Percentiles rank a stretch among this genome's conserved stretches.
Evolutionary conservation across 2,329 filamentous ascomycete species (phyloP).

Genomic region (Pestalotiopsis sp.): DNA sequence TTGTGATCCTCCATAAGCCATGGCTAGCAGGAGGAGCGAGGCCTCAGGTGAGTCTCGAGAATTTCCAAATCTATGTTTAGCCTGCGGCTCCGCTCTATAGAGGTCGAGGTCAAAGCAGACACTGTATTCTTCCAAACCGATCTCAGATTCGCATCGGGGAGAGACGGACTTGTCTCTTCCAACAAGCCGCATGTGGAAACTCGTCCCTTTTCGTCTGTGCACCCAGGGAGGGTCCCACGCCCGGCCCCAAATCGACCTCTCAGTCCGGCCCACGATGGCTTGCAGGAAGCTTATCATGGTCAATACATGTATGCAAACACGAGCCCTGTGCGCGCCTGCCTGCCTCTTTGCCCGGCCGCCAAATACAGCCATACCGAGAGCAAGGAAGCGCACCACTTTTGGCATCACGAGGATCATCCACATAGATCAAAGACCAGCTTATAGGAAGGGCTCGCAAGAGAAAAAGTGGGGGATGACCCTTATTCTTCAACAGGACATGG

Average conservation of each 20-base stretch:
- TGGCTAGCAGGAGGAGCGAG: not conserved
- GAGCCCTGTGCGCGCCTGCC: not conserved
- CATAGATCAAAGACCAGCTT: no score
- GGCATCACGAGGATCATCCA: not conserved
- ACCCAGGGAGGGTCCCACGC: not conserved
- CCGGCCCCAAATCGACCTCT: not conserved
- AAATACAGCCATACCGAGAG: not conserved
- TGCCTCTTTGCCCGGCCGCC: not conserved
- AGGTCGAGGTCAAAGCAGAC: not conserved
- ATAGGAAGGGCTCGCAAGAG: no score
- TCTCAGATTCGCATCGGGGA: not conserved
- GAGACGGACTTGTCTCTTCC: not conserved
- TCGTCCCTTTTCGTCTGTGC: not conserved
- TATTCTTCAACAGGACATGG: no score
- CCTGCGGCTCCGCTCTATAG: not conserved
- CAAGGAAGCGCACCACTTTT: not conserved
- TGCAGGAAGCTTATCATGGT: not conserved
- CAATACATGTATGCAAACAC: not conserved
- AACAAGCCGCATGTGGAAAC: not conserved
- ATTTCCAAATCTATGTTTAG: not conserved
- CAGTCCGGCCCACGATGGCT: not conserved
- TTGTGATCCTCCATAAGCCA: not conserved
- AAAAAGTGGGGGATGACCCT: no score
- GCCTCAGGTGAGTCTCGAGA: not conserved
- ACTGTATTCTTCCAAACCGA: not conserved